These are phyloP conservation scores for Pyrenophora teres DNA, from an alignment of 2,329 filamentous ascomycete genomes.

Conservation along the genomic window DNA sequence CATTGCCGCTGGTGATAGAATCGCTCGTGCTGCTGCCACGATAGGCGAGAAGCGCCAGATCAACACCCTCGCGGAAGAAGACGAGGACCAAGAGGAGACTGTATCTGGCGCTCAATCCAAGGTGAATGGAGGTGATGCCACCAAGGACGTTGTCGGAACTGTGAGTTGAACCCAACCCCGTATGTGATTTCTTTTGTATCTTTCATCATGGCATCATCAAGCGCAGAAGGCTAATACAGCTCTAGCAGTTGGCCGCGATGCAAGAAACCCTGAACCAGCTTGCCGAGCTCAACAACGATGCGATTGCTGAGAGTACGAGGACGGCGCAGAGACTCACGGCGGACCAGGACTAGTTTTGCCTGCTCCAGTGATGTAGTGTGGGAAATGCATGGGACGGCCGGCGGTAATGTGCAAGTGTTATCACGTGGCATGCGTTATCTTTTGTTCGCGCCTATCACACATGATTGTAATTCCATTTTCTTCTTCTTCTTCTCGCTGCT, in stretches of 20 bases:
- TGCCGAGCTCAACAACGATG: slow-evolving; percentile 43
- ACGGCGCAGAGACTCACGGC: slow-evolving; percentile 38
- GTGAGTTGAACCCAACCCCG: slow-evolving; percentile 32
- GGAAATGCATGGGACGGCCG: background rate
- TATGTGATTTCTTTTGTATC: slow-evolving; percentile 2
- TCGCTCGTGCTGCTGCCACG: slow-evolving; percentile 42
- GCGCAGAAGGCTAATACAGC: slow-evolving; percentile 31
- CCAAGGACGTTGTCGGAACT: slow-evolving; percentile 41
- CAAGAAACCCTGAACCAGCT: slow-evolving; percentile 44
- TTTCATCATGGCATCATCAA: background rate
- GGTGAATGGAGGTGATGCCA: slow-evolving; percentile 10
- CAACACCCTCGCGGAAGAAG: slow-evolving; percentile 37
- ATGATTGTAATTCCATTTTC: background rate
- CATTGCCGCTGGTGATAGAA: slow-evolving; percentile 42
- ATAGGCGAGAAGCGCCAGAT: slow-evolving; percentile 44
- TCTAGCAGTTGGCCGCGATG: slow-evolving; percentile 48
- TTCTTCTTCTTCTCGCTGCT: background rate
- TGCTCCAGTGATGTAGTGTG: background rate
- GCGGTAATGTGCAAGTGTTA: background rate
- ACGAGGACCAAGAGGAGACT: slow-evolving; percentile 21
- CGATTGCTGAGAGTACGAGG: slow-evolving; percentile 40
- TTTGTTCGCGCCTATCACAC: background rate
- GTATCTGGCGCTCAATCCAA: slow-evolving; percentile 7
- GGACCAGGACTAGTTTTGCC: slow-evolving; percentile 29
- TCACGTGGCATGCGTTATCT: background rate